Evolutionary conservation across 805 yeast genomes (phyloP), one percentile per base, ranked within the genome.

Genomic region (Barnettozyma sp.): DNA sequence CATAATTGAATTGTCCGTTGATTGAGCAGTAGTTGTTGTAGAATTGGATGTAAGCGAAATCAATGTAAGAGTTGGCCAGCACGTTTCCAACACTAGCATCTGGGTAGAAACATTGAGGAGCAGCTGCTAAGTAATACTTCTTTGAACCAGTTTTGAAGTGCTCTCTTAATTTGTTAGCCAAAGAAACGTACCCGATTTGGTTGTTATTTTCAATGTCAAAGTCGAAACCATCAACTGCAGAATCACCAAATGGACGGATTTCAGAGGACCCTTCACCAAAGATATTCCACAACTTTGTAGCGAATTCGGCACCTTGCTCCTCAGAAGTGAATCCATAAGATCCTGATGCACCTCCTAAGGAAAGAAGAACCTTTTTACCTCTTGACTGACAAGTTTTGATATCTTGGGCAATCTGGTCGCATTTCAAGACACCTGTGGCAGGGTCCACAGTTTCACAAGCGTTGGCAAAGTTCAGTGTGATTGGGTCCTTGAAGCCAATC

Each of bases 61-160:
- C 95, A 46, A 87, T 66, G 25, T 73, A 65, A 9, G 84, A 76
- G 25, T 65, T 65, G 22, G 67, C 67, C 47, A 82, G 60, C 36
- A 73, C 67, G 39, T 73, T 68, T 58, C 82, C 82, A 22, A 78
- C 65, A 31, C 59, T 70, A 32, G 73, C 78, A 62, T 87, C 96
- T 14, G 95, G 95, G 56, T 78, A 82, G 18, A 76, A 80, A 64
- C 96, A 88, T 63, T 86, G 95, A 15, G 96, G 96, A 43, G 96
- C 90, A 45, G 95, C 95, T 35, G 94, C 76, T 30, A 86, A 63
- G 56, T 79, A 83, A 63, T 78, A 83, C 20, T 60, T 49, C 59
- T 78, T 82, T 30, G 81, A 66, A 22, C 76, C 63, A 26, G 65
- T 60, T 9, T 66, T 75, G 46, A 70, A 76, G 27, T 62, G 57